phyloP scores from a whole-genome alignment of 805 yeast genomes.

The Candida michaelii region DNA sequence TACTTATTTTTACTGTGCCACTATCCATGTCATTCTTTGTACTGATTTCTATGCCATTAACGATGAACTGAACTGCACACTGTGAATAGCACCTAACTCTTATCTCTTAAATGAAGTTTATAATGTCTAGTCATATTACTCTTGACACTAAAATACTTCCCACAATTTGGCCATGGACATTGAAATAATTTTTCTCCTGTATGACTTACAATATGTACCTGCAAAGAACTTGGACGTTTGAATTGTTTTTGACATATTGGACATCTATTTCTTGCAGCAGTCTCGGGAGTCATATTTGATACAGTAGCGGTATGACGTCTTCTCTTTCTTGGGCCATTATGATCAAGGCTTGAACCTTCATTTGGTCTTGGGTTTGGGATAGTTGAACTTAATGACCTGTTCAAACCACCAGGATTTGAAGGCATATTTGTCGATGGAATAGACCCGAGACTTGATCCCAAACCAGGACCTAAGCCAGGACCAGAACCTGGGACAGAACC shows the following conservation, averaged over 20 bases:
- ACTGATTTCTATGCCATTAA: no score
- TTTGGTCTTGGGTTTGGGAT: neutral
- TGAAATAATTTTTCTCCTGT: conserved; percentile 37
- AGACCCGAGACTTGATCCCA: no score
- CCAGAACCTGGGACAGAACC: no score
- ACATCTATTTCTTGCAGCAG: conserved; percentile 48
- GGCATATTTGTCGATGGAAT: no score
- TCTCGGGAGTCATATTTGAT: conserved; percentile 41
- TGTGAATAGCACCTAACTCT: neutral
- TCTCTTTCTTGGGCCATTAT: conserved; percentile 7
- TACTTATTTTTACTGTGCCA: neutral
- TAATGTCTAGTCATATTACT: conserved; percentile 81
- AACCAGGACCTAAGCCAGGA: no score
- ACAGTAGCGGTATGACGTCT: conserved; percentile 22
- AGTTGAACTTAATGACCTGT: neutral
- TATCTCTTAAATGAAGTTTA: conserved; percentile 52
- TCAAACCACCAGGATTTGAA: neutral
- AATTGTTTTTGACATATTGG: conserved; percentile 71
- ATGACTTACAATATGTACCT: conserved; percentile 78
- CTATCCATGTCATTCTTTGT: no score
- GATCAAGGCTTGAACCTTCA: neutral
- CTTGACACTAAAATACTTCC: conserved; percentile 68
- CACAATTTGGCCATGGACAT: conserved; percentile 60
- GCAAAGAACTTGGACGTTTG: conserved; percentile 78
- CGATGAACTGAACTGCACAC: no score